Percentiles rank a stretch among this genome's conserved stretches.
Conservation (phyloP, 2,329 filamentous ascomycete genomes). For the Chrysoporthe deuterocubensis region DNA sequence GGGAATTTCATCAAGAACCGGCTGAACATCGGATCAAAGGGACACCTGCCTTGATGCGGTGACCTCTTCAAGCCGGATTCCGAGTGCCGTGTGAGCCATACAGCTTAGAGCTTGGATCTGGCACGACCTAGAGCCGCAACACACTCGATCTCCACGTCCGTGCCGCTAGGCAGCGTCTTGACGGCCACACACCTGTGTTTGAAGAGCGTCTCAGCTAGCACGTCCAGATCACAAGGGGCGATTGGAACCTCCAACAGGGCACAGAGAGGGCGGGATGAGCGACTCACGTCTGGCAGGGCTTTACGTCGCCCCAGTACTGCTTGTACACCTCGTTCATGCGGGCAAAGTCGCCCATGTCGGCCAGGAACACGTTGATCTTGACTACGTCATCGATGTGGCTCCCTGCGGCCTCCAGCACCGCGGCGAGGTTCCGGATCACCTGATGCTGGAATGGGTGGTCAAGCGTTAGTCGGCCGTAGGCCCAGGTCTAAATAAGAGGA, state of each 20-base stretch:
- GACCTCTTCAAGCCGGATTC: neutral
- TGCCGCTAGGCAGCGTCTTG: conserved; percentile 40
- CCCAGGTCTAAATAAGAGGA: no score
- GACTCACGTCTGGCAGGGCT: conserved; percentile 49
- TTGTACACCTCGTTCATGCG: conserved; percentile 77
- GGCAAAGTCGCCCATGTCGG: conserved; percentile 73
- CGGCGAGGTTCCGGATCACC: conserved; percentile 72
- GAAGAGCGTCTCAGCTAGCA: neutral
- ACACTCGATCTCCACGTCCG: conserved; percentile 42
- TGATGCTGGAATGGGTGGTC: conserved; percentile 46
- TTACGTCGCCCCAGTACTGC: conserved; percentile 65
- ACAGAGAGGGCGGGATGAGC: neutral
- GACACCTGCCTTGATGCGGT: no score
- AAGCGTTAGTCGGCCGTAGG: neutral
- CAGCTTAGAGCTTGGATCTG: neutral
- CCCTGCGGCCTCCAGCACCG: conserved; percentile 71
- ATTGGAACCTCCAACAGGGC: neutral
- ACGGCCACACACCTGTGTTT: conserved; percentile 40
- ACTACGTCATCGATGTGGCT: conserved; percentile 68
- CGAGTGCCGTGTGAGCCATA: no score
- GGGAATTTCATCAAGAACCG: no score
- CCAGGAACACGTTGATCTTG: conserved; percentile 75
- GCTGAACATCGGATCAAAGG: no score
- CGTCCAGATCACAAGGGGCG: neutral
- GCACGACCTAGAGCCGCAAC: conserved; percentile 36